Base-by-base conservation (phyloP, 495 filamentous ascomycete species). In the Achaetomiella virescens region DNA sequence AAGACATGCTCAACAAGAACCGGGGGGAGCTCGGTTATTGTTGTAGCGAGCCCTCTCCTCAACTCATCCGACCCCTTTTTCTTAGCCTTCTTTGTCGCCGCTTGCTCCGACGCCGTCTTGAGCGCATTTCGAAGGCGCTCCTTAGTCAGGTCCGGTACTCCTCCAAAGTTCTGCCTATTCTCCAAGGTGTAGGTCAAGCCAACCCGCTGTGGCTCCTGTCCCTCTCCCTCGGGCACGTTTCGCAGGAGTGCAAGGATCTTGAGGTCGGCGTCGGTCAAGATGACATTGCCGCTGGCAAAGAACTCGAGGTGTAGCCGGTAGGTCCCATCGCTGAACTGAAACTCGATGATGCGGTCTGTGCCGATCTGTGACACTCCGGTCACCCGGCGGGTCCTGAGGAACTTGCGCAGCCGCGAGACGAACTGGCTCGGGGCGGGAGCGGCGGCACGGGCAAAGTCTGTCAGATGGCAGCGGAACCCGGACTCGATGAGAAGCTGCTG, bases 391-490 rank as follows among this genome's bases (percentile, higher is more conserved):
- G 92, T 92, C 64, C 90, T 89, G 41, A 98, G 79, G 68, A 75
- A 85, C 74, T 97, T 97, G 59, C 93, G 86, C 40, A 98, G 69
- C 48, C 85, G 81, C 22, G 83, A 73, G 40, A 96, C 89, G 71
- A 98, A 98, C 53, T 77, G 72, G 27, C 89, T 92, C 10, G 91
- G 93, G 0, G 86, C 81, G 8, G 88, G 78, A 8, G 92, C 87
- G 5, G 93, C 91, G 15, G 87, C 83, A 52, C 93, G 87, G 37
- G 85, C 84, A 75, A 92, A 98, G 61, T 83, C 81, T 4, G 92
- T 97, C 55, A 97, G 78, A 70, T 98, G 93, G 70, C 89, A 92
- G 67, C 93, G 90, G 72, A 98, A 98, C 41, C 93, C 93, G 11
- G 89, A 91, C 65, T 98, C 93, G 65, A 98, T 81, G 42, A 98